These are phyloP conservation scores for Malassezia slooffiae DNA, from an alignment of 1,284 basidiomycete species.

Conservation along the genomic window DNA sequence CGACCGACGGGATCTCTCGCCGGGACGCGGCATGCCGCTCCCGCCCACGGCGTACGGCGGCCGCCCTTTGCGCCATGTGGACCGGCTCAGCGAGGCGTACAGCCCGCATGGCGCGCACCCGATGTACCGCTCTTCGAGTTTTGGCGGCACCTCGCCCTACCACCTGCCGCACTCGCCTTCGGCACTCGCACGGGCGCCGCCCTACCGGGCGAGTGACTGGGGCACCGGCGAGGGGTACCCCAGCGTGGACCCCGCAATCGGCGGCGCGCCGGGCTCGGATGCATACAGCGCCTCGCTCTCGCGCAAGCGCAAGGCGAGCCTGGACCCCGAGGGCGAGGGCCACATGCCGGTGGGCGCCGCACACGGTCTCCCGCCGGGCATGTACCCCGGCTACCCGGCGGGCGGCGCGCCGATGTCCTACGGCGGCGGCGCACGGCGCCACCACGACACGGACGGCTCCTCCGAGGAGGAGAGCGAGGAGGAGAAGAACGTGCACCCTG, in stretches of 20 bases:
- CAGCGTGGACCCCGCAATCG: no score
- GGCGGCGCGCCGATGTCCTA: no score
- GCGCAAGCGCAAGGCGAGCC: no score
- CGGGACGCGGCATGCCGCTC: slow-evolving; percentile 4
- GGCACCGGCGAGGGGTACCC: background rate
- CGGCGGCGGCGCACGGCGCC: no score
- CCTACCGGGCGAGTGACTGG: background rate
- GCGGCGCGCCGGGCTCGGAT: no score
- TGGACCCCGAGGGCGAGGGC: no score
- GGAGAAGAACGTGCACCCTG: background rate
- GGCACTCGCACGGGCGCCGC: background rate
- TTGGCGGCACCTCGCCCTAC: background rate
- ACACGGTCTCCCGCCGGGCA: no score
- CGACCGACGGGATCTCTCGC: slow-evolving; percentile 16
- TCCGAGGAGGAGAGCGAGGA: slow-evolving; percentile 6
- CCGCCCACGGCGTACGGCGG: slow-evolving; percentile 1
- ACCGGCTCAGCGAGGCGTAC: slow-evolving; percentile 1
- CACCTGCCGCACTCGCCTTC: background rate
- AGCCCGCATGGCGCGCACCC: background rate
- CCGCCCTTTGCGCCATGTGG: background rate
- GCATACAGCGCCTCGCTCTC: no score
- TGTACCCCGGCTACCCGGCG: no score
- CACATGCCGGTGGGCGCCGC: no score
- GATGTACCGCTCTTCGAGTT: slow-evolving; percentile 4
- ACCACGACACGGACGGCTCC: slow-evolving; percentile 6